Conservation (phyloP, 495 filamentous ascomycete species). For the Podospora appendiculata region DNA sequence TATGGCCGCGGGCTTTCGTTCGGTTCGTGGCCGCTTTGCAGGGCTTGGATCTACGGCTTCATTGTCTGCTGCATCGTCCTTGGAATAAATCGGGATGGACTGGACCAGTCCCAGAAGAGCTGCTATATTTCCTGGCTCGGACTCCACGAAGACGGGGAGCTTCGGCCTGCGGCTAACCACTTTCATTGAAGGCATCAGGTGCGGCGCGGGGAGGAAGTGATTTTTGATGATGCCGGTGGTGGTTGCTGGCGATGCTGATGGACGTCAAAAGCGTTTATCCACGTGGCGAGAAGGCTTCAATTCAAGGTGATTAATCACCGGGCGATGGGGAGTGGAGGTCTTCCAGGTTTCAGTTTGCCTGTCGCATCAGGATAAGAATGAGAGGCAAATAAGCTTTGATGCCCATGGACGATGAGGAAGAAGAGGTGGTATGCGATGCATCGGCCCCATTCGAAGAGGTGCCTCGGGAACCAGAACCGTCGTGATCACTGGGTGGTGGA, state of each 20-base stretch:
- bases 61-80: neutral
- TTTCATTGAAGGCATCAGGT: constrained; percentile 7
- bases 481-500: too few relatives aligned
- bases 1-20: constrained; percentile 8
- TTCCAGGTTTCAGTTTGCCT: too few relatives aligned
- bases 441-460: neutral
- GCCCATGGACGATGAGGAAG: too few relatives aligned
- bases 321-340: too few relatives aligned
- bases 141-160: neutral
- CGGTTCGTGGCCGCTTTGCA: constrained; percentile 14
- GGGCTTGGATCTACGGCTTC: neutral
- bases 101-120: constrained; percentile 12
- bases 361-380: too few relatives aligned
- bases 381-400: too few relatives aligned
- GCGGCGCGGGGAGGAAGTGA: too few relatives aligned
- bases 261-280: too few relatives aligned
- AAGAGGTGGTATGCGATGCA: neutral
- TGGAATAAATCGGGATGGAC: neutral
- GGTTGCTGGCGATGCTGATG: too few relatives aligned
- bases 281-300: too few relatives aligned
- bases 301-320: too few relatives aligned
- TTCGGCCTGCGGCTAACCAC: neutral
- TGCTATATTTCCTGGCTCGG: constrained; percentile 3
- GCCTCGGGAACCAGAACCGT: too few relatives aligned
- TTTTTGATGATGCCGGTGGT: neutral